These are phyloP conservation scores for Neodidymelliopsis sp. DNA, from an alignment of 2,329 filamentous ascomycete species.

Conservation along the genomic window DNA sequence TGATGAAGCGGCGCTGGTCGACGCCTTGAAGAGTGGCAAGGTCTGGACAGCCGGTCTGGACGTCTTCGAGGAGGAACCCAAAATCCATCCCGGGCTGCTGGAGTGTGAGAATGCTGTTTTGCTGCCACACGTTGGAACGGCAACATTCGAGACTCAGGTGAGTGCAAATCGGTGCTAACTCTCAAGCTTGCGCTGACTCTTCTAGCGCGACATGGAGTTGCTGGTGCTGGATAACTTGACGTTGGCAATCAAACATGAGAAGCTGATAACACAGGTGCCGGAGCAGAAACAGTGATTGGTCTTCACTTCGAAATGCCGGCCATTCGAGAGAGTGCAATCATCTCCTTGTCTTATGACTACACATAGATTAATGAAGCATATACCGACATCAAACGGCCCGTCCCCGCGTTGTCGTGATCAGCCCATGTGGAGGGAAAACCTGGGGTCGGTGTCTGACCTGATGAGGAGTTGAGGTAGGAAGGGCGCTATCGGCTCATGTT, in stretches of 20 bases:
- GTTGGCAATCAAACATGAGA: slow-evolving; percentile 63
- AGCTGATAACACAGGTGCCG: slow-evolving; percentile 66
- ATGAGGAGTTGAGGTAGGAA: slow-evolving; percentile 5
- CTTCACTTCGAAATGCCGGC: not conserved
- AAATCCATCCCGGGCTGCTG: slow-evolving; percentile 60
- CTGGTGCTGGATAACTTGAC: slow-evolving; percentile 66
- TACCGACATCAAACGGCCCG: not conserved
- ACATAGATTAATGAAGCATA: slow-evolving; percentile 17
- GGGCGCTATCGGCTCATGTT: slow-evolving; percentile 5
- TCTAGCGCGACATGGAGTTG: slow-evolving; percentile 64
- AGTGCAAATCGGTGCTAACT: slow-evolving; percentile 3
- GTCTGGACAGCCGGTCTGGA: slow-evolving; percentile 64
- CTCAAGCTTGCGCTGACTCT: slow-evolving; percentile 13
- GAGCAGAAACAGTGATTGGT: slow-evolving; percentile 58
- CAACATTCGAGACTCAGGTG: slow-evolving; percentile 66
- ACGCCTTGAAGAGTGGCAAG: slow-evolving; percentile 61
- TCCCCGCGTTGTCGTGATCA: slow-evolving; percentile 2
- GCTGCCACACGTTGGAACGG: slow-evolving; percentile 67
- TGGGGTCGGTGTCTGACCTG: slow-evolving; percentile 32
- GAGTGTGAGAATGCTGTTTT: slow-evolving; percentile 61
- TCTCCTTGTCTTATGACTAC: not conserved
- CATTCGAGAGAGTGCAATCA: not conserved
- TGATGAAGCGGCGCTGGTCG: slow-evolving; percentile 63
- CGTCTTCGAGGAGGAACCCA: slow-evolving; percentile 66
- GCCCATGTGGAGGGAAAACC: slow-evolving; percentile 16